Evolutionary conservation across 371 early-diverging fungal species (phyloP), one percentile per base, ranked within the genome.

Genomic region (Mucor plumbeus): DNA sequence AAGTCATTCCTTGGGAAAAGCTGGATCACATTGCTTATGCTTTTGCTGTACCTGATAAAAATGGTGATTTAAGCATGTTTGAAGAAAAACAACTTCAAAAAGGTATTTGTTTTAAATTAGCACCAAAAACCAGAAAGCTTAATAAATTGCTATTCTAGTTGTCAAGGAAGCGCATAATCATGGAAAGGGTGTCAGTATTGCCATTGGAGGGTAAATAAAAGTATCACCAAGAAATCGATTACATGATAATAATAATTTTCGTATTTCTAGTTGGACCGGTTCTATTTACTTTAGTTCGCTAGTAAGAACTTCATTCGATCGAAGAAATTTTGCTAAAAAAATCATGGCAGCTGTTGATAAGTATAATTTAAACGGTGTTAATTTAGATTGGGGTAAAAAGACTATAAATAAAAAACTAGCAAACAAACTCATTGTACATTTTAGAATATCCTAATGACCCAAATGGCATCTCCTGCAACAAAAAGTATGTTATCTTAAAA

Each of bases 361-460:
- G 10, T 83, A 73, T 50, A 38, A 75, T 13, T 69, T 88, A n/a
- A 85, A 86, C 62, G 88, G 87, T 19, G 72, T 80, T 33, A 81
- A 83, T 60, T 71, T 83, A 35, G 85, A 84, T 68, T 85, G 81
- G 81, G 72, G 72, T 71, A 71, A 66, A 64, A 62, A 64, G 19
- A 11, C 35, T 35, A 55, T 9, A 21, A 5, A 26, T 55, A 34
- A 33, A 15, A 1, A 0, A 7, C 4, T 21, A 33, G 5, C 8
- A 14, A 14, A 3, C 7, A 34, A 34, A 11, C 19, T 19, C 39
- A 13, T 21, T 38, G 11, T 19, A 26, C 53, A 9, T 11, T 3
- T 3, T 60, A 71, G 76, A 76, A 59, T 76, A 72, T 50, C 76
- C 76, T 8, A 73, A 72, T 53, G 66, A 72, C 34, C 70, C 67